Base-by-base conservation (phyloP, 192 early-diverging fungal species). In the Podila epicladia region DNA sequence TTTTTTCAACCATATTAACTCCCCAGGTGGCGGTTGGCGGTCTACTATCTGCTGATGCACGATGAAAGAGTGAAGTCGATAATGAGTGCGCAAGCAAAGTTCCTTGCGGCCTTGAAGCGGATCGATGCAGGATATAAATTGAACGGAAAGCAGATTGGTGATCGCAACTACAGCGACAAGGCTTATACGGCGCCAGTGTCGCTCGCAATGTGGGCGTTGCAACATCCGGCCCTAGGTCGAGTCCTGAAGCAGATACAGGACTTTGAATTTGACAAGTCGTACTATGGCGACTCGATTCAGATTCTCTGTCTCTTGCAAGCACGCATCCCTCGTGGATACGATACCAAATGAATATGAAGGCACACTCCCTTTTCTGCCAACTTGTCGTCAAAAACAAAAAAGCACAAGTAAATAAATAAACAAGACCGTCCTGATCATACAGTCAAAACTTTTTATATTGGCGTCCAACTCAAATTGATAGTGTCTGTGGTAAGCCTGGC, bases 201-300 rank as follows among this genome's bases (percentile, higher is more conserved):
- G 28, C 74, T 82, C 41, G 49, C 74, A 20, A 83, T 85, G 31
- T 85, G 84, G 84, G 57, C 62, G 15, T 66, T 85, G 19, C 33
- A 53, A 17, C 62, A 76, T 50, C 59, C 24, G 59, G 26, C 26
- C 29, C 59, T 61, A 5, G 59, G 31, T 33, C 22, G n/a, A 61
- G 59, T 61, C 59, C 59, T 61, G 59, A 61, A 61, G 59, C 59
- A 61, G 59, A 83, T 85, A 82, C 83, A 75, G 5, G 37, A 75
- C 9, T 68, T 83, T 73, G 67, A 60, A 8, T 61, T 31, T 29
- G 29, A 29, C 29, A 29, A 29, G 29, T 29, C 29, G 29, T 29
- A 29, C 61, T 85, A 83, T 72, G 84, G 84, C 29, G 84, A 85
- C 66, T 65, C 75, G 15, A 85, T 85, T 59, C 71, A 75, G 8